A percentile compares a stretch with the other conserved stretches of the same genome.
Conservation (phyloP, 2,329 filamentous ascomycete species). For the Teratosphaeria viscida region DNA sequence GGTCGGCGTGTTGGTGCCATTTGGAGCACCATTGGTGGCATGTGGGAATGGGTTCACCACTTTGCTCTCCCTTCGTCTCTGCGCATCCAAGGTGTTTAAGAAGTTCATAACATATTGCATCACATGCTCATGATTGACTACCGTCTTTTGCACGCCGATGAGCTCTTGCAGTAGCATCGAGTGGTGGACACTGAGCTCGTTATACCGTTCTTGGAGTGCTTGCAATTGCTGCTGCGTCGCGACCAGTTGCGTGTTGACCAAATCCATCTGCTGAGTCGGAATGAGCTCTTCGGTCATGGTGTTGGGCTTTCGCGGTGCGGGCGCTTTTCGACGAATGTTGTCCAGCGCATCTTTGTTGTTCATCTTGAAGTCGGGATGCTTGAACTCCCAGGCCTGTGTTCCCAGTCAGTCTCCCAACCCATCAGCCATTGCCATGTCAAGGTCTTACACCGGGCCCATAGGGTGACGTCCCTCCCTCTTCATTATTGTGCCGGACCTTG, state of each 20-base stretch:
- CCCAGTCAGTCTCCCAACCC: constrained; percentile 22
- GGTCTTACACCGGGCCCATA: constrained; percentile 66
- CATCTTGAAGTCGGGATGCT: constrained; percentile 88
- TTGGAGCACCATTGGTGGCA: constrained; percentile 28
- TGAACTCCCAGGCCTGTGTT: constrained; percentile 81
- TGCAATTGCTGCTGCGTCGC: constrained; percentile 91
- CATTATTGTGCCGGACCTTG: constrained; percentile 86
- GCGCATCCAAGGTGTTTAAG: constrained; percentile 51
- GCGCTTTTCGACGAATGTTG: constrained; percentile 91
- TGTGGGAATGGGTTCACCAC: constrained; percentile 27
- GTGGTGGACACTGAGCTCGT: constrained; percentile 61
- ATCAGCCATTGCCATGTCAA: not conserved
- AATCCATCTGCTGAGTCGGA: constrained; percentile 76
- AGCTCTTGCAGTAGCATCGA: constrained; percentile 55
- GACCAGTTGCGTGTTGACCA: constrained; percentile 77
- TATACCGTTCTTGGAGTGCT: constrained; percentile 72
- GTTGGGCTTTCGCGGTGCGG: constrained; percentile 68
- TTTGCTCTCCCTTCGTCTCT: constrained; percentile 33
- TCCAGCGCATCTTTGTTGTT: constrained; percentile 95
- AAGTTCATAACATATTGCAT: constrained; percentile 64
- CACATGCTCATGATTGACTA: constrained; percentile 60
- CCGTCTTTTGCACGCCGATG: constrained; percentile 57
- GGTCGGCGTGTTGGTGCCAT: constrained; percentile 4
- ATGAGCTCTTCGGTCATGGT: constrained; percentile 60
- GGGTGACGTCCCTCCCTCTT: constrained; percentile 70